These are phyloP conservation scores for Ganoderma meredithae DNA, from an alignment of 1,284 basidiomycete genomes.

Conservation along the genomic window DNA sequence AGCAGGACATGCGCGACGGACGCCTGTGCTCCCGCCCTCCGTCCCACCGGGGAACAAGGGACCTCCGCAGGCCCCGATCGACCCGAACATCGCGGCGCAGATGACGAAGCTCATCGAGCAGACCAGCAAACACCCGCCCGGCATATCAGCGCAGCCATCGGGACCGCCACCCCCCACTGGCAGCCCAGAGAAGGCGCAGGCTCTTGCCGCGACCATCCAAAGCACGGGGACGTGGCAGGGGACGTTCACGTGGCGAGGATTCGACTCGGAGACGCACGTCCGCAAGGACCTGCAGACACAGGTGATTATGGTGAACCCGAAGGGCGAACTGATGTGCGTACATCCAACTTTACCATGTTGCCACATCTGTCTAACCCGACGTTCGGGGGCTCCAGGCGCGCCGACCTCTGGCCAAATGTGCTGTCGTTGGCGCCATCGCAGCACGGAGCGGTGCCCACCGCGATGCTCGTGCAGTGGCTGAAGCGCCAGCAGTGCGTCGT, in stretches of 20 bases:
- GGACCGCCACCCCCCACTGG: constrained; percentile 1
- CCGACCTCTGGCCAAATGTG: constrained; percentile 60
- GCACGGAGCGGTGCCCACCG: constrained; percentile 48
- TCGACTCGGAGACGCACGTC: constrained; percentile 47
- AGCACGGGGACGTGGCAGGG: constrained; percentile 56
- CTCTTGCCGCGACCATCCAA: neutral
- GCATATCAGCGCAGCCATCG: neutral
- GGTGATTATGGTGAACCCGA: constrained; percentile 19
- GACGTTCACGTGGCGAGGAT: constrained; percentile 54
- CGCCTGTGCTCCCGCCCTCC: constrained; percentile 1
- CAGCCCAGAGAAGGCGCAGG: constrained; percentile 9
- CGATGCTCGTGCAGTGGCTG: constrained; percentile 60
- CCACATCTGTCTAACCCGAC: neutral
- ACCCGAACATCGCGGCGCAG: constrained; percentile 47
- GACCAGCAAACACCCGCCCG: constrained; percentile 38
- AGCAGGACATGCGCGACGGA: neutral
- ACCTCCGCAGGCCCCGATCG: constrained; percentile 2
- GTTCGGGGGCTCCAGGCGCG: constrained; percentile 46
- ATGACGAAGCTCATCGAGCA: constrained; percentile 62
- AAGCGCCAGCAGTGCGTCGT: constrained; percentile 42
- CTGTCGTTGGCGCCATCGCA: constrained; percentile 53
- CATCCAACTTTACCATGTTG: neutral
- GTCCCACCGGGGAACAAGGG: neutral
- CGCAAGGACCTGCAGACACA: constrained; percentile 54
- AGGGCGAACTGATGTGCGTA: constrained; percentile 34